A percentile compares a stretch with the other conserved stretches of the same genome.
phyloP scores from a whole-genome alignment of 2,329 filamentous ascomycete species.

The Trichocomaceae sp. region DNA sequence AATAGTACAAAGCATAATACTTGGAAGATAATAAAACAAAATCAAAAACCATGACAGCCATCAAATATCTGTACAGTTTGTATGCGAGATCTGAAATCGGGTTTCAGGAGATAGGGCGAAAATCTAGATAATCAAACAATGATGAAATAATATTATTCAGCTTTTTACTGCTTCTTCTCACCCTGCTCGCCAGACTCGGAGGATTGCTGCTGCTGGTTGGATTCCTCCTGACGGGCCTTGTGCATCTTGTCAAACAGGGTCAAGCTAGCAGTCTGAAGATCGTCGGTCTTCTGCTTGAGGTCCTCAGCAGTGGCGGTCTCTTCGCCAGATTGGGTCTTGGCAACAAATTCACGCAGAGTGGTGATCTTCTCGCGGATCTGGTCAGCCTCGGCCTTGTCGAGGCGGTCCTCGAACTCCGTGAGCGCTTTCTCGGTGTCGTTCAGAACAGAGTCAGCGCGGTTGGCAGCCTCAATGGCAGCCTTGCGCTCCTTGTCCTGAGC shows the following conservation, averaged over 20 bases:
- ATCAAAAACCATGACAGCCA: constrained; percentile 12
- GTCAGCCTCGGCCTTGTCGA: constrained; percentile 94
- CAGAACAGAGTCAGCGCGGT: constrained; percentile 90
- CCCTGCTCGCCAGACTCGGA: constrained; percentile 45
- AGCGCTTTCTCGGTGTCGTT: constrained; percentile 98
- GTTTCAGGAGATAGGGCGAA: constrained; percentile 18
- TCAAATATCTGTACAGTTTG: constrained; percentile 14
- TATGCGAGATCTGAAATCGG: constrained; percentile 16
- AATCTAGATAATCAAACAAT: constrained; percentile 14
- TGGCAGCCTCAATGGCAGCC: constrained; percentile 88
- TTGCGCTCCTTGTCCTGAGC: constrained; percentile 96
- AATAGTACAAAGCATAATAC: constrained; percentile 6
- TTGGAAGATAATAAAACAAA: constrained; percentile 13
- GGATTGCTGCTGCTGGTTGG: constrained; percentile 43
- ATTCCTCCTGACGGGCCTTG: constrained; percentile 73
- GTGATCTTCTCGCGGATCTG: constrained; percentile 90
- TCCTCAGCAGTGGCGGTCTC: constrained; percentile 76
- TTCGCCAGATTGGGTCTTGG: constrained; percentile 92
- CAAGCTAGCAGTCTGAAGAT: constrained; percentile 90
- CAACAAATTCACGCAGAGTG: constrained; percentile 77
- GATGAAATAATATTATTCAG: background rate
- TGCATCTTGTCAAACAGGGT: constrained; percentile 99
- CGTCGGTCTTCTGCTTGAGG: constrained; percentile 97
- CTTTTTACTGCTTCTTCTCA: constrained; percentile 62
- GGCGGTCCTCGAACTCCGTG: constrained; percentile 90